Base-by-base conservation (phyloP, 805 yeast species). In the Yamadazyma kitorensis region DNA sequence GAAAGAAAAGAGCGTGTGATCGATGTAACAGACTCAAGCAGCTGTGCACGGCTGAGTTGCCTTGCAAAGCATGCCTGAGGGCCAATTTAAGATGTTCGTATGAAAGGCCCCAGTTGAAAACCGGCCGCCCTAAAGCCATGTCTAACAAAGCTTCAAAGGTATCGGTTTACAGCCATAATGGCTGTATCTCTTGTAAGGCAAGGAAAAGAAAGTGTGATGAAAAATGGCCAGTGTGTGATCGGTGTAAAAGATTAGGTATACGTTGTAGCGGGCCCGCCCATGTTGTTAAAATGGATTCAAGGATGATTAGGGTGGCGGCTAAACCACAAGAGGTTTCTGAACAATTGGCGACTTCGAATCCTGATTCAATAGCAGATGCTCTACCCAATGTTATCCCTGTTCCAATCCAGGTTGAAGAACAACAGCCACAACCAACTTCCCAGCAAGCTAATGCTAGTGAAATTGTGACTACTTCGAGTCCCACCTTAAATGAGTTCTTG, bases 141-240 rank as follows among this genome's bases (percentile, higher is more conserved):
- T 14, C 18, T 14, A n/a, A n/a, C 29, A 13, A 20, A 23, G 12
- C 18, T 10, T n/a, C n/a, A 15, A 32, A 27, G 20, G n/a, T n/a
- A n/a, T n/a, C n/a, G n/a, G n/a, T n/a, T 12, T 45, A 40, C 37
- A 39, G 50, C 33, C 44, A 41, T 27, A 43, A 33, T 34, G 52
- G 51, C n/a, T 54, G 57, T 34, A 10, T 17, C 5, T 36, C 41
- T 3, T 54, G 59, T 34, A 43, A 48, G 28, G 37, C 36, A 30
- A 37, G 52, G 20, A 52, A 47, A 40, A 45, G 45, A 36, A 51
- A 48, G 24, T 54, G 59, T 33, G 57, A 52, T 30, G 55, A 54
- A 29, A 36, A 30, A 7, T 36, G 44, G 25, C 55, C 57, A 26
- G 40, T 37, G 5, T 54, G 59, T 34, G 40, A 37, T 25, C 34